Percentiles rank a stretch among this genome's conserved stretches.
Evolutionary conservation across 1,284 basidiomycete species (phyloP).

Genomic region (Trametes polyzona): DNA sequence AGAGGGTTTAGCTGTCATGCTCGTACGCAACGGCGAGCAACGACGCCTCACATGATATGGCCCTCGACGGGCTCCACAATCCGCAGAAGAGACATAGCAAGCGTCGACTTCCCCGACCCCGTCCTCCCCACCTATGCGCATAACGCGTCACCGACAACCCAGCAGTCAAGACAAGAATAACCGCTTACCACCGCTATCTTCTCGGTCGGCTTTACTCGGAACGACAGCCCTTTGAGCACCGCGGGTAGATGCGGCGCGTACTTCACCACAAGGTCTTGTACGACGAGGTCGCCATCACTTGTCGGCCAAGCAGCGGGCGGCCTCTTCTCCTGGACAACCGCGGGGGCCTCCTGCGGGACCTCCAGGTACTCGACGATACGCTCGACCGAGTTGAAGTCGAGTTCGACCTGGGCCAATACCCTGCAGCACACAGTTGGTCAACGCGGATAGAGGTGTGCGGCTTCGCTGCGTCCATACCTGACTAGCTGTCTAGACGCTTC

Average conservation of each 20-base stretch:
- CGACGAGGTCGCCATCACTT: slow-evolving; percentile 53
- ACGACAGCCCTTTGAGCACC: slow-evolving; percentile 71
- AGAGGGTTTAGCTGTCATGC: slow-evolving; percentile 5
- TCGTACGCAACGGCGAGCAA: neutral
- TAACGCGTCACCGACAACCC: neutral
- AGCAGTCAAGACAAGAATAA: neutral
- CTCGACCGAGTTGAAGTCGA: slow-evolving; percentile 83
- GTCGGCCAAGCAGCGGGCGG: slow-evolving; percentile 84
- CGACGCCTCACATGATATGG: slow-evolving; percentile 60
- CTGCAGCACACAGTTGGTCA: slow-evolving; percentile 39
- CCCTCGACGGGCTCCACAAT: slow-evolving; percentile 81
- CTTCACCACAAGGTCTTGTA: slow-evolving; percentile 70
- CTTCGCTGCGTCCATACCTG: slow-evolving; percentile 39
- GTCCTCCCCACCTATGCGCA: slow-evolving; percentile 60
- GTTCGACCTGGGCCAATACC: slow-evolving; percentile 68
- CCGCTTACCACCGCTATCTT: slow-evolving; percentile 69
- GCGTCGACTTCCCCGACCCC: slow-evolving; percentile 73
- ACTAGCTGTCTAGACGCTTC: slow-evolving; percentile 72
- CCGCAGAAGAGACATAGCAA: slow-evolving; percentile 77
- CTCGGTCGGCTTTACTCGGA: slow-evolving; percentile 73
- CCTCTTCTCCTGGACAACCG: slow-evolving; percentile 53
- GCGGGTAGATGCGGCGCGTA: slow-evolving; percentile 78
- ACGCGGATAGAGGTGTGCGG: neutral
- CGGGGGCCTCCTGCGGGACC: slow-evolving; percentile 81
- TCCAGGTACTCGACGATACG: slow-evolving; percentile 83